Evolutionary conservation across 2,329 filamentous ascomycete genomes (phyloP), one percentile per base, ranked within the genome.

Genomic region (Helminthosporium solani): DNA sequence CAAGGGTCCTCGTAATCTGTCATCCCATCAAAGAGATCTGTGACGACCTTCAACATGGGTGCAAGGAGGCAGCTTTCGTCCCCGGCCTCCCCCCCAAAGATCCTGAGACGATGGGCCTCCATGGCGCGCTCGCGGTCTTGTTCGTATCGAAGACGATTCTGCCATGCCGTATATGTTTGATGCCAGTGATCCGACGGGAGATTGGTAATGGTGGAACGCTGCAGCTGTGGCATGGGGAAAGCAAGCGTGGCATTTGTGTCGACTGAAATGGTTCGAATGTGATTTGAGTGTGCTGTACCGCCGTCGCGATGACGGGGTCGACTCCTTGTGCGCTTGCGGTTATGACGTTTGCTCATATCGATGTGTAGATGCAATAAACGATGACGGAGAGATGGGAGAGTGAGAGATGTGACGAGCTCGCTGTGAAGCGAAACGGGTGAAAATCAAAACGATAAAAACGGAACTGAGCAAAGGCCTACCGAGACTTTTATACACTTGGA

Each of bases 11-110:
- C 67, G 47, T 74, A 76, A 56, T 76, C 73, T 48, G 71, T 67
- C 43, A 63, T 57, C 25, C 71, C 73, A 45, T 74, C 64, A 52
- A 76, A 76, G 12, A 76, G 64, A 50, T 70, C 67, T 42, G 72
- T 71, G 16, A 76, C 73, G 9, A 76, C 73, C 57, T 73, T 72
- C 48, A 76, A 56, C 73, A 76, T 76, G 2, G 71, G 68, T 40
- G 70, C 73, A 40, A 73, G 63, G 12, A 76, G 64, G 49, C 63
- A 64, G 55, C 62, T 61, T 53, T 74, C 72, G 47, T 74, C 72
- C 43, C 68, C 70, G 36, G 61, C 67, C 42, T 70, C 62, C 21
- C 73, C 73, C 16, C 73, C 73, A 54, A 75, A 76, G 50, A 74
- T 64, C 25, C 72, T 66, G 34, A 71, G 60, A n/a, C 65, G 62